A percentile compares a stretch with the other conserved stretches of the same genome.
These are phyloP conservation scores for Paracamarosporium sp. DNA, from an alignment of 2,329 filamentous ascomycete species.

Conservation along the genomic window DNA sequence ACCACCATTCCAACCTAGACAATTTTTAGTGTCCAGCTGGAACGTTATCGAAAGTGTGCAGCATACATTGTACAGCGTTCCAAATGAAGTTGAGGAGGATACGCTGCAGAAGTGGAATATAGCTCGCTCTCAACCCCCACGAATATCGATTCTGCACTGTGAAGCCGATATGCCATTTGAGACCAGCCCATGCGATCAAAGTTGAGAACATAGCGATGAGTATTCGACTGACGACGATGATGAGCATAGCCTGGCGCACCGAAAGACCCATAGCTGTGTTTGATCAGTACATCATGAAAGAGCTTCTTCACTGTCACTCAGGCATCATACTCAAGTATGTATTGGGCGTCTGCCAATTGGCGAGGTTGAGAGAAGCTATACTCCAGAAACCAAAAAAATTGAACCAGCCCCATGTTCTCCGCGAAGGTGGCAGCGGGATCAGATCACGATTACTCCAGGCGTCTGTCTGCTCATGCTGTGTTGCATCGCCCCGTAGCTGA, in stretches of 20 bases:
- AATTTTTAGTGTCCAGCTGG: slow-evolving; percentile 7
- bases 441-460: slow-evolving; percentile 49
- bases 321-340: slow-evolving; percentile 52
- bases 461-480: slow-evolving; percentile 55
- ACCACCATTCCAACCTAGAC: slow-evolving; percentile 44
- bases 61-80: slow-evolving; percentile 56
- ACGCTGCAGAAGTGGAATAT: slow-evolving; percentile 57
- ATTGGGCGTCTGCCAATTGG: slow-evolving; percentile 58
- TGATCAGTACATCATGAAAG: slow-evolving; percentile 11
- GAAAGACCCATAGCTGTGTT: slow-evolving; percentile 53
- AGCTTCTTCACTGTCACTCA: slow-evolving; percentile 33
- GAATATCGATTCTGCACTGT: slow-evolving; percentile 58
- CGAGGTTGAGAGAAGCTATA: slow-evolving; percentile 49
- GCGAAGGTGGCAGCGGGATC: slow-evolving; percentile 46
- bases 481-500: slow-evolving; percentile 49
- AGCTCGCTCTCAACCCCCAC: slow-evolving; percentile 58
- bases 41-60: not conserved
- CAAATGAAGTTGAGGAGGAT: slow-evolving; percentile 60
- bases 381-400: slow-evolving; percentile 54
- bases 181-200: slow-evolving; percentile 56
- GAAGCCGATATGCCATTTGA: slow-evolving; percentile 60
- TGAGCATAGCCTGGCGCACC: slow-evolving; percentile 55
- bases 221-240: slow-evolving; percentile 54
- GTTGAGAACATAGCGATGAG: slow-evolving; percentile 53
- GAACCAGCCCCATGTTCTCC: slow-evolving; percentile 50